These are phyloP conservation scores for Apiotrichum brassicae DNA, from an alignment of 1,284 basidiomycete genomes.

Conservation along the genomic window DNA sequence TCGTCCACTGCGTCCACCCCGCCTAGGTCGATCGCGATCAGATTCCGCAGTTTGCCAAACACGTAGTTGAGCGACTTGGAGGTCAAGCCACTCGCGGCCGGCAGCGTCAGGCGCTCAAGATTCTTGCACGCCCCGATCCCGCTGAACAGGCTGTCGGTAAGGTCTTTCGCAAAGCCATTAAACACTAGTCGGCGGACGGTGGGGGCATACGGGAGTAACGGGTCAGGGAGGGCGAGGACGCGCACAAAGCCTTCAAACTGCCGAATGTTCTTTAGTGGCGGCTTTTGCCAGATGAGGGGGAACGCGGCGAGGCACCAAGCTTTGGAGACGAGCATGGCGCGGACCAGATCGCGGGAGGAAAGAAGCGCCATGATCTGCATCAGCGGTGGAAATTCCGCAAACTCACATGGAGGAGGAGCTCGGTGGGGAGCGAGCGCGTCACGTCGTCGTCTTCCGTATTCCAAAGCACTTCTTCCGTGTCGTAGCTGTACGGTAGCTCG, in stretches of 20 bases:
- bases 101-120: constrained; percentile 85
- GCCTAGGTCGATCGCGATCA: constrained; percentile 85
- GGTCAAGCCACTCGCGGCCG: constrained; percentile 69
- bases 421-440: constrained; percentile 60
- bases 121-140: constrained; percentile 70
- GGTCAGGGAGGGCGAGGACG: constrained; percentile 34
- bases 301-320: constrained; percentile 94
- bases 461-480: not conserved
- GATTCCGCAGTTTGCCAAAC: constrained; percentile 62
- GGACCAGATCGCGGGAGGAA: constrained; percentile 66
- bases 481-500: not conserved
- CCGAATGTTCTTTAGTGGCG: constrained; percentile 60
- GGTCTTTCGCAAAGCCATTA: constrained; percentile 61
- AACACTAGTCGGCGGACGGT: constrained; percentile 92
- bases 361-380: constrained; percentile 77
- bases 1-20: constrained; percentile 66
- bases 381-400: not conserved
- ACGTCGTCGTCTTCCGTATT: constrained; percentile 6
- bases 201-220: constrained; percentile 78
- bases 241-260: constrained; percentile 32
- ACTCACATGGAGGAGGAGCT: constrained; percentile 59
- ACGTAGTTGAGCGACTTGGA: constrained; percentile 63
- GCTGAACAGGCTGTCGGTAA: constrained; percentile 72
- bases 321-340: constrained; percentile 73
- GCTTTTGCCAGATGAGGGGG: constrained; percentile 92